Evolutionary conservation across 2,329 filamentous ascomycete species (phyloP), one percentile per base, ranked within the genome.

Genomic region (Paradendryphiella salina): DNA sequence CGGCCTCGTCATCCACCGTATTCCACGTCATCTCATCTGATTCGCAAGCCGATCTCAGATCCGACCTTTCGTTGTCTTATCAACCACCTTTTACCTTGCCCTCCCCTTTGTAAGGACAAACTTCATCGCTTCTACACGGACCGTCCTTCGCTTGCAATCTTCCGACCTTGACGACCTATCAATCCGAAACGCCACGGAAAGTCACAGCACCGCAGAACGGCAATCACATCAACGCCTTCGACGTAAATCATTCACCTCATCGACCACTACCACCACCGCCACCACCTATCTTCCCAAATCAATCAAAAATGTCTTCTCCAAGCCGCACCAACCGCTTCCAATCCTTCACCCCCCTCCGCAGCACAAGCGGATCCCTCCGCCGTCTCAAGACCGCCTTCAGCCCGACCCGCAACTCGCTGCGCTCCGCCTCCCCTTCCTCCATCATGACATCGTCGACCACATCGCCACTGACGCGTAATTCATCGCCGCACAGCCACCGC

Each of bases 261-360:
- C 32, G 34, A 23, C 28, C 17, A 46, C 44, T 28, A 40, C 21
- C 21, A 23, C 23, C 29, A 35, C 46, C 32, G 52, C 40, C 47
- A 18, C 39, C 10, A 40, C 18, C 37, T 20, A 38, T 36, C 41
- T 35, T 35, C 36, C 42, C 53, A 32, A 20, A 21, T 23, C 51
- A 60, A 31, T 23, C 28, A 45, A 66, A 52, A 49, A 73, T 72
- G 69, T 57, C 58, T 48, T 61, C 63, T 28, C 51, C 61, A 46
- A 65, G 61, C 63, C 69, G 67, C 62, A 61, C 64, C 57, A 70
- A 71, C 69, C 71, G 69, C 66, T 72, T 71, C 69, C 61, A 65
- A 36, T 65, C 68, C 61, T 72, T 71, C 64, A 64, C 63, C 29
- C 65, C 67, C 26, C 57, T 70, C 45, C 71, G 70, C 61, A 63